Percentiles rank a stretch among this genome's conserved stretches.
phyloP scores from a whole-genome alignment of 2,329 filamentous ascomycete genomes.

The Sporothrix pallida region DNA sequence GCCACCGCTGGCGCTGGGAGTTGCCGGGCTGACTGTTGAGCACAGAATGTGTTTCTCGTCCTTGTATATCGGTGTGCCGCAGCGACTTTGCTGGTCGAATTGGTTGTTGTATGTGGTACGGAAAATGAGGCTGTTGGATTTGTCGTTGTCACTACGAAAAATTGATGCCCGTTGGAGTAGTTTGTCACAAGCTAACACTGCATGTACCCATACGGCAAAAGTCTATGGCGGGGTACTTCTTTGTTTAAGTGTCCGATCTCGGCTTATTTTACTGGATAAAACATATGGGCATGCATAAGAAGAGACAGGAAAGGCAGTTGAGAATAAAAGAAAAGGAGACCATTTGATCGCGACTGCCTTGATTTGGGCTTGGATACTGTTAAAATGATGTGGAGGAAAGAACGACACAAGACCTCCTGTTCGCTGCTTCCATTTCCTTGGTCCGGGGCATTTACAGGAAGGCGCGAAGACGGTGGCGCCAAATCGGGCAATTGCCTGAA shows the following conservation, averaged over 20 bases:
- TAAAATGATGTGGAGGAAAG: too few relatives aligned
- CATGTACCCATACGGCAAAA: constrained; percentile 31
- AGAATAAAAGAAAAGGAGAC: background rate
- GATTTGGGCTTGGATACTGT: too few relatives aligned
- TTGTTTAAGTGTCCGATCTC: constrained; percentile 35
- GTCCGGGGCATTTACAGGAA: too few relatives aligned
- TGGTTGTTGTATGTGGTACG: background rate
- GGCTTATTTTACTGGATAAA: constrained; percentile 28
- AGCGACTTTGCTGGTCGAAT: background rate
- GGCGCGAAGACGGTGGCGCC: too few relatives aligned
- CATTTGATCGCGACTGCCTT: background rate
- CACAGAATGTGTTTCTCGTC: background rate
- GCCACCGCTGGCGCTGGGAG: background rate
- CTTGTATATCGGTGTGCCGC: too few relatives aligned
- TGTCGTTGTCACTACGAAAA: constrained; percentile 27
- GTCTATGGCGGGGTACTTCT: constrained; percentile 37
- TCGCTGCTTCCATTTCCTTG: too few relatives aligned
- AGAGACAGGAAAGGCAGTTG: background rate
- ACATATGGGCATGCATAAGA: background rate
- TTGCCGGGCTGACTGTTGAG: background rate
- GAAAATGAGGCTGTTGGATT: background rate
- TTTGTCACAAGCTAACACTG: constrained; percentile 24
- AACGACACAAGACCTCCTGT: too few relatives aligned
- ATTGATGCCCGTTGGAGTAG: constrained; percentile 13
- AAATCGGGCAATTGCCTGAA: too few relatives aligned